These are phyloP conservation scores for Silene vulgaris DNA, from an alignment of 179 eudicot genomes.

Conservation along the genomic window DNA sequence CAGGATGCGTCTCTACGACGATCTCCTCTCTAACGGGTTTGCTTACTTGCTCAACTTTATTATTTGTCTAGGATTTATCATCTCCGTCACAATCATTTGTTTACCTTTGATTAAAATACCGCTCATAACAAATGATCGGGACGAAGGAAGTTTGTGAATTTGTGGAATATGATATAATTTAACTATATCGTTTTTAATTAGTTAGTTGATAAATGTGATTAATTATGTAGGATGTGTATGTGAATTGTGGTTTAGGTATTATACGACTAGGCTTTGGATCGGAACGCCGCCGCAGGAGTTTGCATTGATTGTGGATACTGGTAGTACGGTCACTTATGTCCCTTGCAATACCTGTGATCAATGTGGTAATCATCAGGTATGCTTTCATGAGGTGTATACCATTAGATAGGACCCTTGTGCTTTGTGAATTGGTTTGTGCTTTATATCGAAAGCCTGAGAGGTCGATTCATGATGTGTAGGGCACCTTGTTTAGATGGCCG, in stretches of 20 bases:
- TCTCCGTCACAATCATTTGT: neutral
- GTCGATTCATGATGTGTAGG: too few species aligned
- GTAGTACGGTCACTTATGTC: conserved; percentile 85
- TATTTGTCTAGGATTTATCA: neutral
- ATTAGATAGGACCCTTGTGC: too few species aligned
- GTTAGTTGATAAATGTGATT: neutral
- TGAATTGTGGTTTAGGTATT: conserved; percentile 42
- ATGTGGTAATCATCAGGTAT: conserved; percentile 89
- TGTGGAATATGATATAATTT: too few species aligned
- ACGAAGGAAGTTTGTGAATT: too few species aligned
- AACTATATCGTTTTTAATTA: too few species aligned
- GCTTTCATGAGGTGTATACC: neutral
- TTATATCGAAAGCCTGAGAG: too few species aligned
- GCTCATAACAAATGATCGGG: too few species aligned
- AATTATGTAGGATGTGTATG: too few species aligned
- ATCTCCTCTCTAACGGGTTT: conserved; percentile 74
- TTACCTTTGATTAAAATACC: neutral
- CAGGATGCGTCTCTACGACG: conserved; percentile 67
- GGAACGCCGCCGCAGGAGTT: conserved; percentile 83
- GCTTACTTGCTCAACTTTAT: neutral
- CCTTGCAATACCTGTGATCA: conserved; percentile 81
- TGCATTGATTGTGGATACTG: conserved; percentile 81
- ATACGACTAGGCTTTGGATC: conserved; percentile 72
- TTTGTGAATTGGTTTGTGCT: too few species aligned
- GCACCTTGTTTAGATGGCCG: too few species aligned